Base-by-base conservation (phyloP, 2,329 filamentous ascomycete species). In the Aspergillus candidus region DNA sequence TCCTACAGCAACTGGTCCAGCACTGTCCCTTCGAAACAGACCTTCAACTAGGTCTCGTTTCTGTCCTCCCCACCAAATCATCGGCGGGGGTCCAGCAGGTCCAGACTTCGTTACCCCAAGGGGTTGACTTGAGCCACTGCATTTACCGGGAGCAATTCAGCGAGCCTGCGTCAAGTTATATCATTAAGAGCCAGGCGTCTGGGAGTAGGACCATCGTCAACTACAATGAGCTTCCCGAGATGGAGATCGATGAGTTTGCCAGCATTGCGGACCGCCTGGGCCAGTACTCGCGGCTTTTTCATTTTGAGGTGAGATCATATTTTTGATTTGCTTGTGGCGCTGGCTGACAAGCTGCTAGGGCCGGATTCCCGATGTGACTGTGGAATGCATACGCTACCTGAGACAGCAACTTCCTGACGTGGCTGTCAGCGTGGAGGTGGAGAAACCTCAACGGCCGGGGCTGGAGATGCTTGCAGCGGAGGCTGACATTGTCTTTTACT, bases 401-500 rank as follows among this genome's bases (percentile, higher is more conserved):
- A 76, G 78, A 39, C 56, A 57, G 35, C 56, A 56, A 22, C 67
- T 71, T 42, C 73, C 72, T 18, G 58, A 54, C 4, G 68, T 72
- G 37, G 72, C 56, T 37, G 69, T 88, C 58, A 88, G 84, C 60
- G 79, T 88, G 42, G 85, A 88, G 63, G 69, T 84, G 34, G 84
- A 88, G 67, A 88, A 86, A 60, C 83, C 84, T 2, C 73, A 72
- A 11, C 75, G 84, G 10, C 61, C 66, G 22, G 82, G 80, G 2
- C 70, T 88, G 43, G 66, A 71, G 39, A 70, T 77, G 22, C 72
- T 87, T 38, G 82, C 82, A 18, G 69, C 70, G 32, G 71, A 76
- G 53, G 83, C 82, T 17, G 80, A 88, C 57, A 75, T 86, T 13
- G 78, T 88, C n/a, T 86, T 88, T 61, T 88, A 83, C 65, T 86